These are phyloP conservation scores for Termitomyces sp. DNA, from an alignment of 768 basidiomycete species.

Conservation along the genomic window DNA sequence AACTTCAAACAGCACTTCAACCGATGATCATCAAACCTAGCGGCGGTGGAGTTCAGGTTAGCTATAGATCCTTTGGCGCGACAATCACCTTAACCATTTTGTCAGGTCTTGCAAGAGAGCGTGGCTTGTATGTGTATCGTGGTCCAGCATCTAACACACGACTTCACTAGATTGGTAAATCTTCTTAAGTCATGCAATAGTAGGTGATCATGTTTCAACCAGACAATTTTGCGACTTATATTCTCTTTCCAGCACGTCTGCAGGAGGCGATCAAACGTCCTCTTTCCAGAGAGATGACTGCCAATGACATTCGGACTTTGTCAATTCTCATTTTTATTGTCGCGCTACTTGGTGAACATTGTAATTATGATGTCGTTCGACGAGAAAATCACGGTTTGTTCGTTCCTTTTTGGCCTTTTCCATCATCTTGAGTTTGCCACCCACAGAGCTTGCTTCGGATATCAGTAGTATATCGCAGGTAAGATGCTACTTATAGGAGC, in stretches of 20 bases:
- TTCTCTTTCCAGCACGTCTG: conserved; percentile 47
- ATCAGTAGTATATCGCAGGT: conserved; percentile 59
- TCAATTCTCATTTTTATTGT: conserved; percentile 81
- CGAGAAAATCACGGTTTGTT: conserved; percentile 55
- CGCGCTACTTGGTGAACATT: conserved; percentile 83
- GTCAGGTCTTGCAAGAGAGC: conserved; percentile 82
- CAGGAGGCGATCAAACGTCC: conserved; percentile 52
- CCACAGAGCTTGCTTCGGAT: conserved; percentile 50
- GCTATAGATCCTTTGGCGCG: background rate
- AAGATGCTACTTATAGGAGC: background rate
- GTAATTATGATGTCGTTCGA: conserved; percentile 79
- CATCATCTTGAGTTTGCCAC: background rate
- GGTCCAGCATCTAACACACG: conserved; percentile 82
- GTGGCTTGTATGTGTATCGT: conserved; percentile 91
- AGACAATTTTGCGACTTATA: background rate
- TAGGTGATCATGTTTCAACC: conserved; percentile 25
- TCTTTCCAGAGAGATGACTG: conserved; percentile 32
- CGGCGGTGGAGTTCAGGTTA: conserved; percentile 64
- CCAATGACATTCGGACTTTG: conserved; percentile 51
- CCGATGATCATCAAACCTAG: conserved; percentile 90
- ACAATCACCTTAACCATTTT: background rate
- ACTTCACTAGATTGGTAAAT: conserved; percentile 73
- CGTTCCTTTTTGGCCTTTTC: background rate
- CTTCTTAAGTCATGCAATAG: conserved; percentile 86
- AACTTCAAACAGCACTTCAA: conserved; percentile 76